These are phyloP conservation scores for Populus euphratica DNA, from an alignment of 345 rosid genomes.

Conservation along the genomic window DNA sequence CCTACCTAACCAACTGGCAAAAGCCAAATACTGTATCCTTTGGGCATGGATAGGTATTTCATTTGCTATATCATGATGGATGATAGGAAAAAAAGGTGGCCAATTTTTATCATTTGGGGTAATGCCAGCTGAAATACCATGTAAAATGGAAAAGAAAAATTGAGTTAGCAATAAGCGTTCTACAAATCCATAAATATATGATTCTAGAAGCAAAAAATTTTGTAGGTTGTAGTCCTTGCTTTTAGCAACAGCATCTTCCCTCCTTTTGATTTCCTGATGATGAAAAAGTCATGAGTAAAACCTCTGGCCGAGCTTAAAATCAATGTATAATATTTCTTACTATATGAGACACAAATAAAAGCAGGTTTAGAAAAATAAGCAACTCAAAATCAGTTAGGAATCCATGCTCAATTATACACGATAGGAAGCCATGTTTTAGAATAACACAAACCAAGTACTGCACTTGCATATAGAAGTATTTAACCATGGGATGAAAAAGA, in stretches of 20 bases:
- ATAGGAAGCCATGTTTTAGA: background rate
- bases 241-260: slow-evolving; percentile 67
- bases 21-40: slow-evolving; percentile 90
- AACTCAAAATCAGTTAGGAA: background rate
- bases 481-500: background rate
- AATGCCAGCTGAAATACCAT: slow-evolving; percentile 62
- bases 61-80: slow-evolving; percentile 93
- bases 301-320: slow-evolving; percentile 1
- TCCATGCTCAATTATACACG: background rate
- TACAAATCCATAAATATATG: background rate
- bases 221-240: slow-evolving; percentile 30
- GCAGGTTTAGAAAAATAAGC: background rate
- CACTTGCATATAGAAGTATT: background rate
- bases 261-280: slow-evolving; percentile 65
- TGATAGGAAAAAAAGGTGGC: slow-evolving; percentile 94
- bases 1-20: slow-evolving; percentile 98
- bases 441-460: background rate
- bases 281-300: slow-evolving; percentile 11
- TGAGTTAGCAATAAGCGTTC: background rate
- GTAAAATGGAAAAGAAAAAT: background rate
- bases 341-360: background rate
- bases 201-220: background rate
- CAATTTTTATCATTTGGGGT: slow-evolving; percentile 72
- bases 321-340: background rate
- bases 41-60: slow-evolving; percentile 97